phyloP scores from a whole-genome alignment of 2,329 filamentous ascomycete species.

The Colletotrichum aenigma region DNA sequence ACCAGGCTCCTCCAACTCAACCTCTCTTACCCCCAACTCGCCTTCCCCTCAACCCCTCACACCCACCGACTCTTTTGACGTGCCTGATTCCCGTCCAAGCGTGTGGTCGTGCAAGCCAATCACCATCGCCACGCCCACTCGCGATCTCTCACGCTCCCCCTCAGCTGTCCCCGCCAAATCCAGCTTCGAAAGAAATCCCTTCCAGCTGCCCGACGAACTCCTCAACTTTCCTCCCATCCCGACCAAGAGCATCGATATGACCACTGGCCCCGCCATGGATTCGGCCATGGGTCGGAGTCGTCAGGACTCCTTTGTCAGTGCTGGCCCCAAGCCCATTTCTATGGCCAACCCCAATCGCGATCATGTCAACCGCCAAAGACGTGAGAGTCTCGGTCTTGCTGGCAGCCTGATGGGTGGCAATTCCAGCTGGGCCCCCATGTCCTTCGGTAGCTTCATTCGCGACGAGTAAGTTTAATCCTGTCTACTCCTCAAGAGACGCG shows the following conservation, averaged over 20 bases:
- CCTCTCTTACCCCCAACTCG: conserved; percentile 37
- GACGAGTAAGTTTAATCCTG: conserved; percentile 78
- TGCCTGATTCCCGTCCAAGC: conserved; percentile 21
- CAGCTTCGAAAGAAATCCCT: conserved; percentile 26
- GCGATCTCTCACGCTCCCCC: conserved; percentile 26
- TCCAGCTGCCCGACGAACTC: conserved; percentile 29
- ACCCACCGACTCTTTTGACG: conserved; percentile 36
- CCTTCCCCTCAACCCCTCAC: conserved; percentile 51
- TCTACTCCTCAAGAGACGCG: conserved; percentile 13
- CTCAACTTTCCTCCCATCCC: conserved; percentile 26
- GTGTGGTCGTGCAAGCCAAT: conserved; percentile 38
- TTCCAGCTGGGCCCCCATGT: conserved; percentile 95
- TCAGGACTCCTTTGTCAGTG: conserved; percentile 70
- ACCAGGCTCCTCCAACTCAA: conserved; percentile 33
- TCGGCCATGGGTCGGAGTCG: conserved; percentile 61
- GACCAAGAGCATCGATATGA: conserved; percentile 51
- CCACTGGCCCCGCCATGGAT: conserved; percentile 63
- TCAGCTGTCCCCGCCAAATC: conserved; percentile 27
- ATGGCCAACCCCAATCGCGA: conserved; percentile 69
- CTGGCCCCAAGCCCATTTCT: conserved; percentile 69
- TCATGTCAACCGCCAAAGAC: conserved; percentile 58
- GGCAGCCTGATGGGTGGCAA: conserved; percentile 75
- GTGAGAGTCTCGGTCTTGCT: conserved; percentile 66
- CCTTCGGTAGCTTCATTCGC: conserved; percentile 94
- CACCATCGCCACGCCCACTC: conserved; percentile 31